Percentiles rank a stretch among this genome's conserved stretches.
phyloP scores from a whole-genome alignment of 176 grass and related monocot genomes.

The Urochloa ruziziensis region DNA sequence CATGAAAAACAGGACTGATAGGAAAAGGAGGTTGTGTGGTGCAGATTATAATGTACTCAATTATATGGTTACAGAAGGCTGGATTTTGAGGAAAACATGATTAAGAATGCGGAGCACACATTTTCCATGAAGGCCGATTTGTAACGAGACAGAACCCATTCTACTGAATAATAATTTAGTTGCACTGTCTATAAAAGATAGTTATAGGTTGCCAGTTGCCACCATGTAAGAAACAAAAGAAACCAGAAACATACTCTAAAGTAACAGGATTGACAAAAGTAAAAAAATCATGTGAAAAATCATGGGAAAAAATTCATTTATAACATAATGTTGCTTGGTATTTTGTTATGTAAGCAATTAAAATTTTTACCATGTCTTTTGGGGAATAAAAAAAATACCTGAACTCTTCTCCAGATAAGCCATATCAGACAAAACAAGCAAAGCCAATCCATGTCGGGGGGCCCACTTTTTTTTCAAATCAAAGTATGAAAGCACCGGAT shows the following conservation, averaged over 20 bases:
- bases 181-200: neutral
- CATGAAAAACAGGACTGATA: neutral
- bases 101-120: neutral
- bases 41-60: neutral
- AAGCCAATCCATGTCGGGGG: slow-evolving; percentile 67
- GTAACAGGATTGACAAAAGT: neutral
- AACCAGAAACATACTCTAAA: neutral
- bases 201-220: neutral
- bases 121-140: neutral
- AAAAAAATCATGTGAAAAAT: neutral
- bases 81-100: neutral
- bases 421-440: slow-evolving; percentile 90
- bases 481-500: slow-evolving; percentile 86
- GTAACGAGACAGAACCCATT: slow-evolving; percentile 8
- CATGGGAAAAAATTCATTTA: neutral
- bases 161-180: neutral
- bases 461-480: slow-evolving; percentile 80
- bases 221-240: neutral
- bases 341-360: neutral
- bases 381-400: slow-evolving; percentile 44
- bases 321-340: neutral
- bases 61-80: neutral
- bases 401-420: slow-evolving; percentile 68
- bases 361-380: neutral
- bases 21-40: neutral